phyloP scores from a whole-genome alignment of 148 eudicot genomes.

The Hydrangea macrophylla region DNA sequence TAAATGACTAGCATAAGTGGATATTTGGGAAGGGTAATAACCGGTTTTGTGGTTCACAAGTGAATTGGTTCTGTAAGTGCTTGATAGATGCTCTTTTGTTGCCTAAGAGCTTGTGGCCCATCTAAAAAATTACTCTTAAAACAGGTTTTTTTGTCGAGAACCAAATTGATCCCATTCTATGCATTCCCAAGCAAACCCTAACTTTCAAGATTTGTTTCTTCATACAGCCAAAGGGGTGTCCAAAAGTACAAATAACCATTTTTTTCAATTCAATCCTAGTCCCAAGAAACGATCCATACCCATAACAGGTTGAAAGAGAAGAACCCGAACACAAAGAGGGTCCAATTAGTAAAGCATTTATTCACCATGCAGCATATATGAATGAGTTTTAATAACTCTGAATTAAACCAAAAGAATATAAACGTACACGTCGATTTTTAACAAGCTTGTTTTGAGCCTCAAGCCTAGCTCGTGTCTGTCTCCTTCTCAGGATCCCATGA shows the following conservation, averaged over 20 bases:
- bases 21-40: too few species aligned
- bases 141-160: too few species aligned
- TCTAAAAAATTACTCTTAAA: too few species aligned
- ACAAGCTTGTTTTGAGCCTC: slow-evolving; percentile 79
- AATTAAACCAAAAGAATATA: background rate
- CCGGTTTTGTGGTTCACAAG: too few species aligned
- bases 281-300: background rate
- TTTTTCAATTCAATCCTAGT: background rate
- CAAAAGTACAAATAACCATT: background rate
- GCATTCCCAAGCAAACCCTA: too few species aligned
- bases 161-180: too few species aligned
- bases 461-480: slow-evolving; percentile 85
- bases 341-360: too few species aligned
- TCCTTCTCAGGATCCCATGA: slow-evolving; percentile 83
- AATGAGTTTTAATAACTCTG: background rate
- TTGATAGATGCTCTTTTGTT: too few species aligned
- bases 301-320: background rate
- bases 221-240: background rate
- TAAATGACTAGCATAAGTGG: too few species aligned
- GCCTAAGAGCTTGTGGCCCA: too few species aligned
- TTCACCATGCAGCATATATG: background rate
- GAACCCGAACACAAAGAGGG: too few species aligned
- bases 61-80: too few species aligned
- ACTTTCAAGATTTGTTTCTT: background rate
- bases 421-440: slow-evolving; percentile 41